Percentiles rank a stretch among this genome's conserved stretches.
These are phyloP conservation scores for Vigna trinervia DNA, from an alignment of 306 rosid genomes.

Conservation along the genomic window DNA sequence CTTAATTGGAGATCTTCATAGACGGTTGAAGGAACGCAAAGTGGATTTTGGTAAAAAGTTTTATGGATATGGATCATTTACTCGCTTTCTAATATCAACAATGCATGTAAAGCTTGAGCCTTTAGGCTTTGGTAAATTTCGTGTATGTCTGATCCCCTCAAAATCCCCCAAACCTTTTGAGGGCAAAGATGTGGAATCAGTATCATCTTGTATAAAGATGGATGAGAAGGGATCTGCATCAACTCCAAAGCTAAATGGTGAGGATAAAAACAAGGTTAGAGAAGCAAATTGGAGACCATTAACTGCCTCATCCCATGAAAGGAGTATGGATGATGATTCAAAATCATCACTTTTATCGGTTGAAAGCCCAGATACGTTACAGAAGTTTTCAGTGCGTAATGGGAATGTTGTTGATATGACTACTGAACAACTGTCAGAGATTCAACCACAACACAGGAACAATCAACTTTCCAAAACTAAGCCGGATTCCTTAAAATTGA, in stretches of 20 bases:
- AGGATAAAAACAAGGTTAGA: constrained; percentile 35
- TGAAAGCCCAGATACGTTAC: constrained; percentile 35
- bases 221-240: constrained; percentile 36
- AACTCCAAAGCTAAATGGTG: constrained; percentile 46
- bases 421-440: constrained; percentile 45
- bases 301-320: constrained; percentile 38
- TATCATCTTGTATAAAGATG: constrained; percentile 31
- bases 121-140: constrained; percentile 43
- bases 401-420: constrained; percentile 43
- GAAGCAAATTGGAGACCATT: constrained; percentile 35
- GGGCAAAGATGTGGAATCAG: constrained; percentile 35
- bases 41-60: constrained; percentile 50
- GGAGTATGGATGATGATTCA: constrained; percentile 27
- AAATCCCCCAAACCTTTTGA: constrained; percentile 41
- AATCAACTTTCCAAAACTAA: constrained; percentile 41
- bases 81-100: constrained; percentile 60
- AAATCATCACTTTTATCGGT: constrained; percentile 40
- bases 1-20: constrained; percentile 48
- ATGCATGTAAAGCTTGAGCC: constrained; percentile 50
- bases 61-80: constrained; percentile 60
- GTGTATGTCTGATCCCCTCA: constrained; percentile 25
- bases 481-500: constrained; percentile 45
- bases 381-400: constrained; percentile 16
- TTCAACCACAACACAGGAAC: constrained; percentile 29
- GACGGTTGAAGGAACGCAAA: constrained; percentile 48